Base-by-base conservation (phyloP, 2,329 filamentous ascomycete genomes). In the Neurospora crassa region DNA sequence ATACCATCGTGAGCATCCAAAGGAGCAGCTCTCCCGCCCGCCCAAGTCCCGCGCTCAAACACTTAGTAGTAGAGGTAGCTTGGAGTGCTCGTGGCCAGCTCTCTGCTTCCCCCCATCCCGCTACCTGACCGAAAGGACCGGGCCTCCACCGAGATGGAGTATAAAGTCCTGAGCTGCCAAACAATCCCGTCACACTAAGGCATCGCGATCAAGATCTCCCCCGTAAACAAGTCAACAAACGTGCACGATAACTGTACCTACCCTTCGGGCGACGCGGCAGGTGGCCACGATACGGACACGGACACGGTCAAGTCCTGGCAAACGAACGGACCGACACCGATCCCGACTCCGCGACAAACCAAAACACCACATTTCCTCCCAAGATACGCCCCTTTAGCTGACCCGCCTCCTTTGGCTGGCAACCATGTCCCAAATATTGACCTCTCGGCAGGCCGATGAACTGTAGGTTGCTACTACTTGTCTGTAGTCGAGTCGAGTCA, bases 371-470 rank as follows among this genome's bases (percentile, higher is more conserved):
- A 45, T 70, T 34, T 40, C 40, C 63, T 29, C 37, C 53, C 67
- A 59, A 59, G 71, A 70, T 34, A 67, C 67, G 53, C 63, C 63
- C 69, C 53, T 70, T 59, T 70, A 69, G 40, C 69, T 69, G 18
- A 68, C n/a, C 16, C 68, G 69, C 40, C 59, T 70, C 42, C 70
- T 68, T 68, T n/a, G 40, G 69, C 16, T 41, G 53, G 37, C 41
- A 68, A 78, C 78, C 75, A 94, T 94, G 92, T 91, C 88, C 84
- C 88, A 89, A 79, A 86, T 93, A 80, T 84, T 96, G 82, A 93
- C 92, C 73, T 84, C 87, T 78, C 89, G 91, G 79, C 93, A 96
- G 85, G 92, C 92, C 74, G 93, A 96, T 83, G 93, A 96, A 86
- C 90, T 96, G 92, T 95, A 86, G 82, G 91, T 86, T 69, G 53